These are phyloP conservation scores for Blastobotrys chiropterorum DNA, from an alignment of 805 yeast genomes.

Conservation along the genomic window DNA sequence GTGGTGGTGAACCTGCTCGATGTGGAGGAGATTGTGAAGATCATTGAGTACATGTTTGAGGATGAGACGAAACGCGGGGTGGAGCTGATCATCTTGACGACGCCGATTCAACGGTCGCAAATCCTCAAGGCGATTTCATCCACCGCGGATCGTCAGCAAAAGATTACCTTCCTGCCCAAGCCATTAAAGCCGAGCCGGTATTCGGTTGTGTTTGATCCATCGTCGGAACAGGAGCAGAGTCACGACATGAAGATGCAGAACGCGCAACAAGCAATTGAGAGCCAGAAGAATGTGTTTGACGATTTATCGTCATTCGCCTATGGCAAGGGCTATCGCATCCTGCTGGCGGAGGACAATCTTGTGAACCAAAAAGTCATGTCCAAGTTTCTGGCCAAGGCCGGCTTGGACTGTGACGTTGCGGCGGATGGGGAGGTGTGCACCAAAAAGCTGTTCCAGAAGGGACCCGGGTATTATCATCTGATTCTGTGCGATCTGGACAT, in stretches of 20 bases:
- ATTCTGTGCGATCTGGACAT: slow-evolving; percentile 31
- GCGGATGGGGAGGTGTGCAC: slow-evolving; percentile 30
- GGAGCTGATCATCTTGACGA: slow-evolving; percentile 13
- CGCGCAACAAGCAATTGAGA: slow-evolving; percentile 17
- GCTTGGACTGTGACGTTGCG: slow-evolving; percentile 27
- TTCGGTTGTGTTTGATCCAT: slow-evolving; percentile 23
- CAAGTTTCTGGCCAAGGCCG: slow-evolving; percentile 26
- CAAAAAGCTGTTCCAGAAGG: slow-evolving; percentile 17
- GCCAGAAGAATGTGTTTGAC: slow-evolving; percentile 19
- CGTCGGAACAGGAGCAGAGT: slow-evolving; percentile 16
- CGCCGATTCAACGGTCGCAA: slow-evolving; percentile 20
- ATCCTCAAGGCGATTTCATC: slow-evolving; percentile 10
- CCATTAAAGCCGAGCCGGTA: slow-evolving; percentile 23
- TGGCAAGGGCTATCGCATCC: slow-evolving; percentile 32
- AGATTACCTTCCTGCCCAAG: slow-evolving; percentile 18
- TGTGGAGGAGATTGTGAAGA: slow-evolving; percentile 8
- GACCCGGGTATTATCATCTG: slow-evolving; percentile 22
- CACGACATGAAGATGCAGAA: slow-evolving; percentile 21
- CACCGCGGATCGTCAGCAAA: slow-evolving; percentile 1
- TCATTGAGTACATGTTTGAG: background rate
- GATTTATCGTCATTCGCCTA: slow-evolving; percentile 17
- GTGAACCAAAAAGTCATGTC: slow-evolving; percentile 87
- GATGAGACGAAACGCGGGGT: background rate
- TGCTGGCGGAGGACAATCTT: slow-evolving; percentile 87
- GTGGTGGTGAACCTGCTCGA: slow-evolving; percentile 25